Evolutionary conservation across 768 basidiomycete genomes (phyloP).

Genomic region (Boletus reticuloceps): DNA sequence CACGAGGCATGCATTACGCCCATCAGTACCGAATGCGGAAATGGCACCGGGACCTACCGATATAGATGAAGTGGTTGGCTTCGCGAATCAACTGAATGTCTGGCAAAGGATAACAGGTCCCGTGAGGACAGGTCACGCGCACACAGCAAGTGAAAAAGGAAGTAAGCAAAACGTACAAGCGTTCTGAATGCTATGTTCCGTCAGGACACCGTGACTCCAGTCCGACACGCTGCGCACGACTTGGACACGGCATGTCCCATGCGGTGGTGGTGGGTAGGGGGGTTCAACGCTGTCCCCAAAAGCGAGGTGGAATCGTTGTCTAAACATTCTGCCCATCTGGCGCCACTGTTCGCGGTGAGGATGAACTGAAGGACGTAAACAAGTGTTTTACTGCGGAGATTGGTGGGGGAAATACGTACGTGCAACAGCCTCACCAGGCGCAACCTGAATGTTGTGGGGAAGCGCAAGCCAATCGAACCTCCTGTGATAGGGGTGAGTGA

Average conservation of each 20-base stretch:
- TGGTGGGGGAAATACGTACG: conserved; percentile 37
- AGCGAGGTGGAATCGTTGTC: conserved; percentile 59
- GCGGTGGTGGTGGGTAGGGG: conserved; percentile 42
- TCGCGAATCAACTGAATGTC: conserved; percentile 81
- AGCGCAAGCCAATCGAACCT: conserved; percentile 70
- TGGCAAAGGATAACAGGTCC: conserved; percentile 20
- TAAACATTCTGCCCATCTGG: conserved; percentile 54
- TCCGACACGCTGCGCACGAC: conserved; percentile 84
- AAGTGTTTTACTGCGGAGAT: background rate
- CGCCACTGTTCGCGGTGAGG: conserved; percentile 67
- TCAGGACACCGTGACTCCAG: conserved; percentile 92
- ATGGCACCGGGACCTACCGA: conserved; percentile 56
- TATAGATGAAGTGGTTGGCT: conserved; percentile 87
- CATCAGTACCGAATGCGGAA: conserved; percentile 4
- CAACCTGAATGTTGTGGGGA: conserved; percentile 62
- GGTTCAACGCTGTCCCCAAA: conserved; percentile 38
- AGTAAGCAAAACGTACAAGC: conserved; percentile 60
- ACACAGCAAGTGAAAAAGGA: background rate
- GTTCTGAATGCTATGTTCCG: conserved; percentile 89
- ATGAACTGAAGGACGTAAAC: conserved; percentile 41
- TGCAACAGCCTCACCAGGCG: conserved; percentile 66
- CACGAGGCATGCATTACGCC: conserved; percentile 13
- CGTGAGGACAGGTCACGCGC: conserved; percentile 1
- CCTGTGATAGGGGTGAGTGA: conserved; percentile 29
- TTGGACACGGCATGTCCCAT: conserved; percentile 68